A percentile compares a stretch with the other conserved stretches of the same genome.
Conservation (phyloP, 306 rosid genomes). For the Morella rubra region DNA sequence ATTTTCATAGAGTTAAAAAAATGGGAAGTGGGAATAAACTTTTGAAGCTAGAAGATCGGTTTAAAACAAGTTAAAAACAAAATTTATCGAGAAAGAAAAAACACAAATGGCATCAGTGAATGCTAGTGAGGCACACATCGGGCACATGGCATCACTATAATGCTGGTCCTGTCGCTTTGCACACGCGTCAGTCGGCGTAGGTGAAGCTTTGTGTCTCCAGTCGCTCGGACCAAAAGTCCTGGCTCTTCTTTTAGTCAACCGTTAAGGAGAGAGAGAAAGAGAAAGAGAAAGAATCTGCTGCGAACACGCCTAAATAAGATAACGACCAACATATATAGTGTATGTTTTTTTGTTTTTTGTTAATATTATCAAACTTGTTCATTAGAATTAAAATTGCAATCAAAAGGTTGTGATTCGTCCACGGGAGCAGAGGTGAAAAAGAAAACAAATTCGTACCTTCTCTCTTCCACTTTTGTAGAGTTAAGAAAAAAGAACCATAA, state of each 20-base stretch:
- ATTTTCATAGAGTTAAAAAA: too few relatives aligned
- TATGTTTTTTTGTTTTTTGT: not conserved
- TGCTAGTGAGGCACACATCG: constrained; percentile 27
- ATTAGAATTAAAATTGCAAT: not conserved
- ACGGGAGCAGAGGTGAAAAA: too few relatives aligned
- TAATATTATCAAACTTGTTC: not conserved
- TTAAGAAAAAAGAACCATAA: too few relatives aligned
- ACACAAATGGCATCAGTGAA: not conserved
- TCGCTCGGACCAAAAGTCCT: constrained; percentile 29
- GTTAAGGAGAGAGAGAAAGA: not conserved
- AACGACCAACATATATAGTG: not conserved
- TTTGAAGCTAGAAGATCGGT: too few relatives aligned
- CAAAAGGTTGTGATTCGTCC: not conserved
- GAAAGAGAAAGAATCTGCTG: not conserved
- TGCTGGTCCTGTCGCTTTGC: constrained; percentile 23
- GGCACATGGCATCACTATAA: constrained; percentile 21
- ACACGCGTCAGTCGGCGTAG: constrained; percentile 31
- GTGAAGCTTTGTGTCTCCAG: constrained; percentile 5
- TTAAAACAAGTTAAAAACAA: too few relatives aligned
- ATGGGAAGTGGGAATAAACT: too few relatives aligned
- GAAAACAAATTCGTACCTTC: too few relatives aligned
- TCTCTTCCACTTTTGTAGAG: too few relatives aligned
- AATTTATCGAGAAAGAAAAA: not conserved
- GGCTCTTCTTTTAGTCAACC: constrained; percentile 7
- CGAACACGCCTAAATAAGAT: constrained; percentile 22